Percentiles rank a stretch among this genome's conserved stretches.
These are phyloP conservation scores for Podaxis sp. DNA, from an alignment of 768 basidiomycete genomes.

Conservation along the genomic window DNA sequence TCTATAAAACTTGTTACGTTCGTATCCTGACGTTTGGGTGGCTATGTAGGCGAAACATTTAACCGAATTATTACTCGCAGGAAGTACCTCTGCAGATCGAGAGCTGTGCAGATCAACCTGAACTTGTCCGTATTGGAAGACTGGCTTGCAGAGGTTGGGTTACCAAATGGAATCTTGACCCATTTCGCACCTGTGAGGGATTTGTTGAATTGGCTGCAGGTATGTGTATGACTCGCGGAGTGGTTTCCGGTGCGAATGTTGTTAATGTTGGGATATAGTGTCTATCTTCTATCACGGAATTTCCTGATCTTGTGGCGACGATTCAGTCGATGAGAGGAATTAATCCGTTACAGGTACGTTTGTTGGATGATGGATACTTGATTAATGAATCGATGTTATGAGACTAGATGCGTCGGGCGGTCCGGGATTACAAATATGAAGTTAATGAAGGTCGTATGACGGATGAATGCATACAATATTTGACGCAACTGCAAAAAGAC, in stretches of 20 bases:
- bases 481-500: constrained; percentile 93
- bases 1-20: constrained; percentile 6
- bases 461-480: constrained; percentile 92
- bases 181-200: constrained; percentile 87
- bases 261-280: constrained; percentile 41
- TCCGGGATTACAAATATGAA: constrained; percentile 91
- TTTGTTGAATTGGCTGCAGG: constrained; percentile 83
- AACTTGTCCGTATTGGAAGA: constrained; percentile 86
- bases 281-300: constrained; percentile 82
- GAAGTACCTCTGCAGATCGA: constrained; percentile 89
- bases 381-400: not conserved
- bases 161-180: constrained; percentile 72
- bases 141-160: constrained; percentile 79
- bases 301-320: constrained; percentile 82
- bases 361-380: not conserved
- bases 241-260: not conserved
- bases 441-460: constrained; percentile 90
- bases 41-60: constrained; percentile 67
- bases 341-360: constrained; percentile 82
- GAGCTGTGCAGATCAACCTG: constrained; percentile 86
- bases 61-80: constrained; percentile 86
- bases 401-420: constrained; percentile 83
- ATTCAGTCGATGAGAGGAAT: constrained; percentile 83
- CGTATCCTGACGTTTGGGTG: not conserved
- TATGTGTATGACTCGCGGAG: constrained; percentile 31